Percentiles rank a stretch among this genome's conserved stretches.
Conservation (phyloP, 148 eudicot genomes). For the Euryodendron excelsum region DNA sequence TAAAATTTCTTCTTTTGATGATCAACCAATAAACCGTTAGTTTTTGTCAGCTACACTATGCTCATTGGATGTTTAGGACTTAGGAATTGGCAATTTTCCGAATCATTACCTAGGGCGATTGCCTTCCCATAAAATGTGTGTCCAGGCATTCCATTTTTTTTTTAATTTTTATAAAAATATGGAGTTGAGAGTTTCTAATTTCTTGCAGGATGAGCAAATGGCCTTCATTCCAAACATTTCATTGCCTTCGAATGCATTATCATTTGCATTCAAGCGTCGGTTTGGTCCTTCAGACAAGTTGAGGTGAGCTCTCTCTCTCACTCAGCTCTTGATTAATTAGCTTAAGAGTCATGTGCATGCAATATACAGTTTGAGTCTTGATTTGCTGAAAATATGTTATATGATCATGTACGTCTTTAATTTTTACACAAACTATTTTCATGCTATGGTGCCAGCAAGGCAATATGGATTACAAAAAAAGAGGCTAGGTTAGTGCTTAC, state of each 20-base stretch:
- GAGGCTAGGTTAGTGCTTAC: background rate
- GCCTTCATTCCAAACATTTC: slow-evolving; percentile 79
- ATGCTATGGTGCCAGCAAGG: background rate
- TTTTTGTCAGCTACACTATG: no score
- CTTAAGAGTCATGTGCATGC: background rate
- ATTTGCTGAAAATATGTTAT: background rate
- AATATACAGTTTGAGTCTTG: background rate
- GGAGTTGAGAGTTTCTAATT: background rate
- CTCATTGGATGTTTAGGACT: background rate
- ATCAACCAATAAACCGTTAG: no score
- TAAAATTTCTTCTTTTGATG: background rate
- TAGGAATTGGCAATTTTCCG: background rate
- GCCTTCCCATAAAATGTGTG: background rate
- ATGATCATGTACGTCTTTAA: no score
- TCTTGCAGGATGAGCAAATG: slow-evolving; percentile 68
- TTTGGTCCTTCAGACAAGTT: slow-evolving; percentile 88
- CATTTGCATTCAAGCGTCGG: slow-evolving; percentile 81
- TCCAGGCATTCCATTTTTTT: background rate
- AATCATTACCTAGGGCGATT: no score
- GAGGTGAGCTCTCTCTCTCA: slow-evolving; percentile 70
- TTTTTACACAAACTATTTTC: no score
- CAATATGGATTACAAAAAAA: background rate
- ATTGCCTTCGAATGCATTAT: slow-evolving; percentile 79
- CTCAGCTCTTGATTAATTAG: background rate
- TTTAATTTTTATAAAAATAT: background rate